Percentiles rank a stretch among this genome's conserved stretches.
phyloP scores from a whole-genome alignment of 1,139 yeast species.

The Candida tropicalis region DNA sequence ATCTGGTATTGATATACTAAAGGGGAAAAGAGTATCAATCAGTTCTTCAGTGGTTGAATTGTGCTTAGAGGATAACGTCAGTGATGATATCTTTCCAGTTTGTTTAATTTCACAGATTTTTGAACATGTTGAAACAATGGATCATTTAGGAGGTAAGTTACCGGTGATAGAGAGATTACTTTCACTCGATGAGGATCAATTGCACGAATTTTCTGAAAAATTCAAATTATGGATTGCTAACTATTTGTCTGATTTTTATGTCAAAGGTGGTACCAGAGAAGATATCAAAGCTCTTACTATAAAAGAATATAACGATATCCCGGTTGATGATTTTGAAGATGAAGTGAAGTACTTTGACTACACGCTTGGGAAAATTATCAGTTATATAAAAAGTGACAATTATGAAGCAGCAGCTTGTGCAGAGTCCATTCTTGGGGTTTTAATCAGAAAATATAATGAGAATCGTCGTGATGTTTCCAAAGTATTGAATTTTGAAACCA shows the following conservation, averaged over 20 bases:
- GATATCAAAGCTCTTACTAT: slow-evolving; percentile 10
- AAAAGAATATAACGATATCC: slow-evolving; percentile 16
- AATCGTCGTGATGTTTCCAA: slow-evolving; percentile 20
- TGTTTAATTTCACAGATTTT: slow-evolving; percentile 24
- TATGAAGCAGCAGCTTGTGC: slow-evolving; percentile 29
- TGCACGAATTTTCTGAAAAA: slow-evolving; percentile 15
- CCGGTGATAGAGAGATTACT: slow-evolving; percentile 26
- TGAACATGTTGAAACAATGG: slow-evolving; percentile 12
- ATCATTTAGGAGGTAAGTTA: slow-evolving; percentile 13
- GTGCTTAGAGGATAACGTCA: slow-evolving; percentile 20
- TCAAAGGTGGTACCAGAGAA: slow-evolving; percentile 17
- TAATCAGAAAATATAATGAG: slow-evolving; percentile 25
- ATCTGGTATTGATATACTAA: slow-evolving; percentile 17
- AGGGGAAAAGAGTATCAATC: slow-evolving; percentile 9
- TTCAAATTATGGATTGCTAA: slow-evolving; percentile 45
- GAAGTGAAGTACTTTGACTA: slow-evolving; percentile 19
- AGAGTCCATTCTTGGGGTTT: slow-evolving; percentile 42
- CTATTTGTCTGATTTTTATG: slow-evolving; percentile 44
- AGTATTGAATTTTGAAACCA: slow-evolving; percentile 21
- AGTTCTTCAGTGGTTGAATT: slow-evolving; percentile 20
- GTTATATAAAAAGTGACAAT: slow-evolving; percentile 12
- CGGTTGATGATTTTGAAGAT: slow-evolving; percentile 12
- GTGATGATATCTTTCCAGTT: slow-evolving; percentile 9
- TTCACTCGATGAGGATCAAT: slow-evolving; percentile 12
- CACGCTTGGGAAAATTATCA: slow-evolving; percentile 17